Percentiles rank a stretch among this genome's conserved stretches.
These are phyloP conservation scores for Candida gorgasii DNA, from an alignment of 805 yeast genomes.

Conservation along the genomic window DNA sequence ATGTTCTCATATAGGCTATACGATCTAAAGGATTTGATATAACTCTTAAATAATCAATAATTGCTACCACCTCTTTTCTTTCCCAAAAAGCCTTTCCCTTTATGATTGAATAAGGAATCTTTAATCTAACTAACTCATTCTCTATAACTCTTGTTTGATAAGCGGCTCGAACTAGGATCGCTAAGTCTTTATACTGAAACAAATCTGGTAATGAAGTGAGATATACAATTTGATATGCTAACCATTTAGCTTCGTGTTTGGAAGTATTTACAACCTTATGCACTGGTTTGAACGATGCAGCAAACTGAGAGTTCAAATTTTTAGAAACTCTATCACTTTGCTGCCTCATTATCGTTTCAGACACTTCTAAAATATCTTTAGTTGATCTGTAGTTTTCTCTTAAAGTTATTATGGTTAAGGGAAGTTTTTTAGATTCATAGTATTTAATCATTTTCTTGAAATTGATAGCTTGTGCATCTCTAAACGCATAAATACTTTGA, in stretches of 20 bases:
- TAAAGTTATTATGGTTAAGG: slow-evolving; percentile 41
- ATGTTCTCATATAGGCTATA: slow-evolving; percentile 56
- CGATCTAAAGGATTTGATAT: slow-evolving; percentile 59
- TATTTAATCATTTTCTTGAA: slow-evolving; percentile 55
- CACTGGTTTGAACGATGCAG: slow-evolving; percentile 47
- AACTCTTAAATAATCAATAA: slow-evolving; percentile 66
- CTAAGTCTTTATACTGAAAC: slow-evolving; percentile 59
- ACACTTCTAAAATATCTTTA: slow-evolving; percentile 57
- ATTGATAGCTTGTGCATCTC: slow-evolving; percentile 74
- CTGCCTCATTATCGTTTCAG: slow-evolving; percentile 66
- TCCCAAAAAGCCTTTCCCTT: slow-evolving; percentile 85
- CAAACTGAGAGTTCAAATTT: slow-evolving; percentile 48
- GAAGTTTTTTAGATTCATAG: slow-evolving; percentile 27
- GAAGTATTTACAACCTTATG: slow-evolving; percentile 40
- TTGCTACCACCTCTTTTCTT: slow-evolving; percentile 60
- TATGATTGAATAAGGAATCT: slow-evolving; percentile 66
- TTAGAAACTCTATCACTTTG: slow-evolving; percentile 51
- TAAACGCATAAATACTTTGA: slow-evolving; percentile 87
- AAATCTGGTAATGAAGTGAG: slow-evolving; percentile 47
- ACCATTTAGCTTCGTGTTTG: slow-evolving; percentile 57
- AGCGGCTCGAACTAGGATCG: slow-evolving; percentile 69
- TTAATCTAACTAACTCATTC: slow-evolving; percentile 51
- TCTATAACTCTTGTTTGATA: slow-evolving; percentile 65
- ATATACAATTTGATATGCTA: slow-evolving; percentile 55
- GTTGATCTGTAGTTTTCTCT: slow-evolving; percentile 83